phyloP scores from a whole-genome alignment of 2,329 filamentous ascomycete genomes.

The Beauveria sp. region DNA sequence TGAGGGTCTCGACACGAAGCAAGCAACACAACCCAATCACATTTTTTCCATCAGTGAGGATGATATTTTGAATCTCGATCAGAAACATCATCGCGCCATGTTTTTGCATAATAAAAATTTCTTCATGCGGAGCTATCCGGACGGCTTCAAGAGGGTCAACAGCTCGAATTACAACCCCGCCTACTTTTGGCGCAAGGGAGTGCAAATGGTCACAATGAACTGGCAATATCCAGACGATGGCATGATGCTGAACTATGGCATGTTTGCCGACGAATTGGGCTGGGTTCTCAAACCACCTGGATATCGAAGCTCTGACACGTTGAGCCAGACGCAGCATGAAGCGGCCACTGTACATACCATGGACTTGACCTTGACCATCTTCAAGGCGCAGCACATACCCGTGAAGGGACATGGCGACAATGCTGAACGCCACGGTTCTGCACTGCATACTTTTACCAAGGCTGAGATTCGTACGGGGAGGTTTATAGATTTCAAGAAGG shows the following conservation, averaged over 20 bases:
- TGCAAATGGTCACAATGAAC: slow-evolving; percentile 96
- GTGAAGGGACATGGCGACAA: slow-evolving; percentile 23
- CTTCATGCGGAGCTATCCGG: slow-evolving; percentile 89
- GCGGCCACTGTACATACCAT: slow-evolving; percentile 46
- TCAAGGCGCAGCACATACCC: slow-evolving; percentile 66
- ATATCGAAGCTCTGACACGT: slow-evolving; percentile 49
- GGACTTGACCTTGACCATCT: slow-evolving; percentile 62
- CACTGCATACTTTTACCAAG: slow-evolving; percentile 64
- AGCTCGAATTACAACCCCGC: slow-evolving; percentile 95
- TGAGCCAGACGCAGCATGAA: slow-evolving; percentile 33
- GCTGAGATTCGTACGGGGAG: slow-evolving; percentile 76
- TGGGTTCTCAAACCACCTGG: slow-evolving; percentile 80
- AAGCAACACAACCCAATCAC: slow-evolving; percentile 50
- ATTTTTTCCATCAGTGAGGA: slow-evolving; percentile 88
- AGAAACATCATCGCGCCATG: slow-evolving; percentile 63
- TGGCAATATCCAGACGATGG: slow-evolving; percentile 93
- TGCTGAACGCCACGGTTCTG: slow-evolving; percentile 23
- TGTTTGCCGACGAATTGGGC: slow-evolving; percentile 82
- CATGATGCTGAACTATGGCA: slow-evolving; percentile 94
- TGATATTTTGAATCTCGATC: slow-evolving; percentile 52
- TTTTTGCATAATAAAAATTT: slow-evolving; percentile 82
- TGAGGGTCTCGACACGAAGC: slow-evolving; percentile 59
- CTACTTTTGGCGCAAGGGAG: slow-evolving; percentile 83
- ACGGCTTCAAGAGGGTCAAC: slow-evolving; percentile 59
- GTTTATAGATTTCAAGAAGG: slow-evolving; percentile 26